Evolutionary conservation across 805 yeast species (phyloP).

Genomic region (Zygoascus tannicola): DNA sequence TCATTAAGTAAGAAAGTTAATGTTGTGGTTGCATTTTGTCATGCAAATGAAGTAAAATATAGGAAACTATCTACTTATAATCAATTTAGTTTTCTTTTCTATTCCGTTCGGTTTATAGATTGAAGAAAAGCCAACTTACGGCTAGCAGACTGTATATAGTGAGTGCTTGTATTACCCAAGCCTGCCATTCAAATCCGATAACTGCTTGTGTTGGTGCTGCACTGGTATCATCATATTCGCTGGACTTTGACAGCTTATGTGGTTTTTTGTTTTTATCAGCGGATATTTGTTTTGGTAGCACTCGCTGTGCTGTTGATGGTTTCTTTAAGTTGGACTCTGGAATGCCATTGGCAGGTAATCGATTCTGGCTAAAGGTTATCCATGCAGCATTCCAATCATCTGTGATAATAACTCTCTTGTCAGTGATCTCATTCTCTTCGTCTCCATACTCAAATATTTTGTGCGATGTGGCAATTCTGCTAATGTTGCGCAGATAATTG

Average conservation of each 20-base stretch:
- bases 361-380: no score
- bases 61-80: no score
- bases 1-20: neutral
- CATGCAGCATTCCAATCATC: neutral
- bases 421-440: constrained; percentile 16
- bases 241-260: no score
- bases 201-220: neutral
- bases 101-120: neutral
- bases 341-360: neutral
- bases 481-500: constrained; percentile 13
- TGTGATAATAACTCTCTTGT: constrained; percentile 8
- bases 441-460: constrained; percentile 20
- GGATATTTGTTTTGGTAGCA: no score
- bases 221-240: neutral
- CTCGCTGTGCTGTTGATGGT: no score
- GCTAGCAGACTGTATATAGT: neutral
- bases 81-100: no score
- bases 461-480: constrained; percentile 14
- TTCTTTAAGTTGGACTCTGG: neutral
- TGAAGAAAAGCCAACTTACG: neutral
- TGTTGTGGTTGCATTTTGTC: neutral
- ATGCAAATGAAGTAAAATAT: no score
- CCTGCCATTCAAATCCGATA: neutral
- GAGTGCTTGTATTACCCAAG: neutral
- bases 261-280: no score